Evolutionary conservation across 441 rosid species (phyloP), one percentile per base, ranked within the genome.

Genomic region (Mallotus japonicus): DNA sequence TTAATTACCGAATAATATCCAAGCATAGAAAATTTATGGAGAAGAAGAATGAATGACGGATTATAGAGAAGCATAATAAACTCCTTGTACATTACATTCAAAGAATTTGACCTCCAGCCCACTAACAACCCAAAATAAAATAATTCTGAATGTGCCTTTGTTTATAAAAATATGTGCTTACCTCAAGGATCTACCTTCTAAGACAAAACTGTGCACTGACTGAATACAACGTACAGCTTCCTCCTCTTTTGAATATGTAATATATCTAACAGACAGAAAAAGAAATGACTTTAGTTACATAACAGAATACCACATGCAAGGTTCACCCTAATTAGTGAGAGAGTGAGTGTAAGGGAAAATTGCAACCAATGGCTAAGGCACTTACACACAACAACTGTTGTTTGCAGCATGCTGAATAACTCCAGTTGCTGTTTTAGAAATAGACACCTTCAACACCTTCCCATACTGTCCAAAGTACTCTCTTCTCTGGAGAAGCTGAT

Each of bases 401-500:
- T 90, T 92, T 16, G 93, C 76, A 74, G 83, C 81, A 50, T 87
- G 91, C 70, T 90, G 93, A 70, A 92, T 83, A 57, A 76, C 84
- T 57, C 95, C 97, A 22, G 85, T 54, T 74, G 95, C 80, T 40
- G 92, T 86, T 59, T 85, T 83, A 59, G 93, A 88, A 80, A 92
- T 86, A 34, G 95, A 88, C 20, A 88, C 91, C 81, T 90, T 92
- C 60, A 87, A 74, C 65, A 92, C 93, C 76, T 90, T 90, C 58
- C 97, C 95, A 84, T 92, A 92, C 74, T 87, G 93, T 55, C 92
- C 90, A 83, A 90, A 92, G 78, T 85, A 90, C 22, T 92, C 97
- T 75, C 72, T 86, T 47, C 56, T 87, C 78, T 84, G 87, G 69
- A 87, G 89, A 74, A 87, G 79, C 89, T 87, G 88, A 49, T 40